Conservation (phyloP, 768 basidiomycete species). For the Hydnomerulius pinastri region DNA sequence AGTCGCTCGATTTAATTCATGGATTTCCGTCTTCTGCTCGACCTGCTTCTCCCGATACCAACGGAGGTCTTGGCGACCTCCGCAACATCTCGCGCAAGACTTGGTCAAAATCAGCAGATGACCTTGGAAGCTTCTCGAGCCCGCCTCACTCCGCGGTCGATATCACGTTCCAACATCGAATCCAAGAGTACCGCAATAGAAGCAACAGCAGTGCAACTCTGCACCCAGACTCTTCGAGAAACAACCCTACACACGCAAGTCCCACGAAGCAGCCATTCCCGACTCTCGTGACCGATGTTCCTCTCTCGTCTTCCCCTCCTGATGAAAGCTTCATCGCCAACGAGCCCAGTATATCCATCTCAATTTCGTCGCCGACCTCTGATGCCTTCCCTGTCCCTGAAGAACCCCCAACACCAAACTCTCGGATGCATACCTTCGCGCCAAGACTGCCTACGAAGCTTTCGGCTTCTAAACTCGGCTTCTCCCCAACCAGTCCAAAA, state of each 20-base stretch:
- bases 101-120: constrained; percentile 83
- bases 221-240: constrained; percentile 38
- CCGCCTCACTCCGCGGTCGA: constrained; percentile 40
- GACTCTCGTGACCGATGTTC: constrained; percentile 21
- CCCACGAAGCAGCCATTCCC: constrained; percentile 47
- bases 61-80: constrained; percentile 61
- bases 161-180: constrained; percentile 56
- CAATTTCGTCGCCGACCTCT: constrained; percentile 45
- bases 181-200: constrained; percentile 65
- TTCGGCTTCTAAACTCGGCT: constrained; percentile 50
- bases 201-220: constrained; percentile 57
- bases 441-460: constrained; percentile 73
- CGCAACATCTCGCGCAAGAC: constrained; percentile 66
- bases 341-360: constrained; percentile 45
- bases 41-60: constrained; percentile 29
- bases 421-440: constrained; percentile 69
- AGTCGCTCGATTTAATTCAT: constrained; percentile 45
- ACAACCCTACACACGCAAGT: constrained; percentile 27
- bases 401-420: constrained; percentile 49
- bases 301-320: constrained; percentile 29
- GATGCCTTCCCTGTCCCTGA: constrained; percentile 36
- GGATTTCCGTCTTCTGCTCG: constrained; percentile 32
- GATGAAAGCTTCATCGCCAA: constrained; percentile 18
- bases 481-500: constrained; percentile 53
- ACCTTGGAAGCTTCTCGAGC: constrained; percentile 59